Conservation (phyloP, 2,329 filamentous ascomycete genomes). For the Aureobasidium sp. region DNA sequence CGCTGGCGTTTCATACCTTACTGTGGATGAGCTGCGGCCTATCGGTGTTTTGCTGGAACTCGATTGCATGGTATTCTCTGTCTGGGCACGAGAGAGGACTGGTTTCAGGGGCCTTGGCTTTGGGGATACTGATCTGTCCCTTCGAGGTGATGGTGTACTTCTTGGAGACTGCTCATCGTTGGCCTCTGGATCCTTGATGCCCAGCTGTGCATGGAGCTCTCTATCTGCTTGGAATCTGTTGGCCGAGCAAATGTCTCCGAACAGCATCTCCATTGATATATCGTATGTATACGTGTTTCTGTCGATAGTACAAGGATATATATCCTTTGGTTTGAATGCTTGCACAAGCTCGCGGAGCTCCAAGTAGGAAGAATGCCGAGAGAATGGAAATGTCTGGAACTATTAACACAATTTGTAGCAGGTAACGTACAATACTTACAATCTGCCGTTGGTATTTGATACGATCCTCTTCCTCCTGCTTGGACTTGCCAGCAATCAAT, state of each 20-base stretch:
- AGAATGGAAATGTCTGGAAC: conserved; percentile 62
- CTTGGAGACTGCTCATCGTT: not conserved
- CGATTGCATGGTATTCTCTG: not conserved
- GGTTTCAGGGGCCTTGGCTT: not conserved
- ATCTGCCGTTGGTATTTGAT: conserved; percentile 20
- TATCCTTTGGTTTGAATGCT: conserved; percentile 61
- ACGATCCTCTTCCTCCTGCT: conserved; percentile 17
- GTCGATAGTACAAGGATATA: conserved; percentile 72
- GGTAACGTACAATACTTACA: conserved; percentile 14
- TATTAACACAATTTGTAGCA: conserved; percentile 1
- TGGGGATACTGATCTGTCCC: not conserved
- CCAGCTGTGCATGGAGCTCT: not conserved
- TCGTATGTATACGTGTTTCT: conserved; percentile 52
- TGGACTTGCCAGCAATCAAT: conserved; percentile 19
- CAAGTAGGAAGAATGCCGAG: conserved; percentile 76
- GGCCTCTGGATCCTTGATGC: not conserved
- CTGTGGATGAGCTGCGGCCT: not conserved
- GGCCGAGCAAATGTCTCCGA: conserved; percentile 59
- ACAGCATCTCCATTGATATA: conserved; percentile 58
- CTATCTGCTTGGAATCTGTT: conserved; percentile 41
- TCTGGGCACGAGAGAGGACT: not conserved
- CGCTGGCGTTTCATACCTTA: not conserved
- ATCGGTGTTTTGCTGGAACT: not conserved
- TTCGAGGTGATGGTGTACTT: not conserved
- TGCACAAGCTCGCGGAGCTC: conserved; percentile 66